Evolutionary conservation across 345 rosid genomes (phyloP).

Genomic region (Pistacia atlantica): DNA sequence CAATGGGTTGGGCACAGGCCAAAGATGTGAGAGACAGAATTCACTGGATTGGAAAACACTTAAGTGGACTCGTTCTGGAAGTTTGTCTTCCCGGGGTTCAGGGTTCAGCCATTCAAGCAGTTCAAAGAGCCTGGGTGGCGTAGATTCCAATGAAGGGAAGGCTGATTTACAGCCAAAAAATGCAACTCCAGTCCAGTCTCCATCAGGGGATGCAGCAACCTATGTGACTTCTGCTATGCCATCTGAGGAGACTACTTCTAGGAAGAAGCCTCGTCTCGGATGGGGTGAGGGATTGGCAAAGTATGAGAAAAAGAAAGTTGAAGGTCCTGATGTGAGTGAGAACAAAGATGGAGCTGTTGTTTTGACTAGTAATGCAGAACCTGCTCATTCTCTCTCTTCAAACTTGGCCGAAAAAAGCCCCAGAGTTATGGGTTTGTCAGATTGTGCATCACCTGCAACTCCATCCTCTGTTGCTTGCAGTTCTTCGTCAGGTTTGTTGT

Average conservation of each 20-base stretch:
- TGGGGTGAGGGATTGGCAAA: constrained; percentile 99
- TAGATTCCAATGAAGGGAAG: constrained; percentile 65
- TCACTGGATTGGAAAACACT: constrained; percentile 73
- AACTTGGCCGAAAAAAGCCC: constrained; percentile 68
- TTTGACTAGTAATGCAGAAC: constrained; percentile 38
- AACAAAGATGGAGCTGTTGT: constrained; percentile 43
- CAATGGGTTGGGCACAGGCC: constrained; percentile 48
- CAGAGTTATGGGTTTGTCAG: constrained; percentile 47
- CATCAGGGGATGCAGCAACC: constrained; percentile 67
- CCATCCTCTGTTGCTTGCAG: constrained; percentile 95
- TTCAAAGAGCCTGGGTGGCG: constrained; percentile 74
- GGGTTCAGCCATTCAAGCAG: constrained; percentile 88
- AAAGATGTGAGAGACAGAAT: constrained; percentile 54
- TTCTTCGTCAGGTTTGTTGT: constrained; percentile 73
- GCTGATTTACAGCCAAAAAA: constrained; percentile 45
- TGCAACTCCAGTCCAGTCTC: constrained; percentile 51
- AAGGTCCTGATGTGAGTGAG: constrained; percentile 51
- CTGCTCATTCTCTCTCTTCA: constrained; percentile 45
- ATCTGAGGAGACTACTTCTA: constrained; percentile 58
- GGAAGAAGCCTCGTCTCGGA: constrained; percentile 90
- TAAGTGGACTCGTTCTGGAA: constrained; percentile 76
- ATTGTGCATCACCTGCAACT: constrained; percentile 84
- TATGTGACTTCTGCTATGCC: constrained; percentile 49
- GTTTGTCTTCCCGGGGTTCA: constrained; percentile 79
- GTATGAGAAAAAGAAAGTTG: constrained; percentile 92